Evolutionary conservation across 1,284 basidiomycete genomes (phyloP).

Genomic region (Pisolithus thermaeus): DNA sequence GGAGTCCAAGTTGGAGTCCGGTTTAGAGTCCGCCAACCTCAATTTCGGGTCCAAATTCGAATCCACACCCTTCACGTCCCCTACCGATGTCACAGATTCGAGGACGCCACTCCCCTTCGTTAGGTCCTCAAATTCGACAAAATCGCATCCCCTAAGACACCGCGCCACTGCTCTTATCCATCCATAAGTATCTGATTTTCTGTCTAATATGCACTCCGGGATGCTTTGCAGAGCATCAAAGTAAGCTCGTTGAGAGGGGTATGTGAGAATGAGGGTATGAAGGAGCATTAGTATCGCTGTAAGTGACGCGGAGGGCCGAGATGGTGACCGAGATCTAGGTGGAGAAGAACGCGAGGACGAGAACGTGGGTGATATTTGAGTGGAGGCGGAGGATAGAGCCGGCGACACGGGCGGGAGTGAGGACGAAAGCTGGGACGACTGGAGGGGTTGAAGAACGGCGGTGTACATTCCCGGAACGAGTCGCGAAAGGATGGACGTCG

Average conservation of each 20-base stretch:
- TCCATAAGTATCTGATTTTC: constrained; percentile 26
- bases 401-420: no score
- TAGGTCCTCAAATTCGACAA: constrained; percentile 43
- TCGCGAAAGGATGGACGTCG: constrained; percentile 51
- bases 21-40: no score
- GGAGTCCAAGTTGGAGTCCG: constrained; percentile 2
- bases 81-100: background rate
- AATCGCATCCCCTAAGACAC: constrained; percentile 46
- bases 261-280: constrained; percentile 46
- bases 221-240: constrained; percentile 40
- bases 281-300: constrained; percentile 45
- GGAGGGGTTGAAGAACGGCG: background rate
- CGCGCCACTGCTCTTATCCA: constrained; percentile 48
- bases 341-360: no score
- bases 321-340: constrained; percentile 11
- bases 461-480: constrained; percentile 47
- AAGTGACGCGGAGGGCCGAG: constrained; percentile 25
- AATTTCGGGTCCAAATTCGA: no score
- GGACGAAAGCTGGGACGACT: no score
- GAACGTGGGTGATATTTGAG: no score
- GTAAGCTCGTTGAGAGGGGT: constrained; percentile 56
- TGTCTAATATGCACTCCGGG: constrained; percentile 33
- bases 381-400: no score
- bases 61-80: no score
- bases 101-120: constrained; percentile 29